Evolutionary conservation across 345 rosid species (phyloP), one percentile per base, ranked within the genome.

Genomic region (Eucalyptus urophylla): DNA sequence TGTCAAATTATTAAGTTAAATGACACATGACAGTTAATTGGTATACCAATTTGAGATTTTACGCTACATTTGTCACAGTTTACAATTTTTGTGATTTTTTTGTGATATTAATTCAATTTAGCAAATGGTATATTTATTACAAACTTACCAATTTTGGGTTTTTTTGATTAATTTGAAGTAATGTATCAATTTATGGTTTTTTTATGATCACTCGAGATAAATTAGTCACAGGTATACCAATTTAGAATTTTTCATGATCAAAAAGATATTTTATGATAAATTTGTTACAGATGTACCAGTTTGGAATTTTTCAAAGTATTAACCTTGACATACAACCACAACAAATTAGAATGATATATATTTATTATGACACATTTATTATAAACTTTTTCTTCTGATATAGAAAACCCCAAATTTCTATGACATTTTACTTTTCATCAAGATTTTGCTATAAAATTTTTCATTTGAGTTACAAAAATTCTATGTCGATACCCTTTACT

Each of bases 131-230:
- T 14, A 14, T 49, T 49, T 49, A 49, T 5, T 49, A 49, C 16
- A 49, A 49, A 49, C 14, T 49, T 14, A 5, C 16, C 1, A 49
- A 0, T 49, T 5, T 49, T 2, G 1, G 0, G 0, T 49, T 49
- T 47, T 47, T 49, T 49, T 49, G 6, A 49, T 49, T 49, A 49
- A 0, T 47, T 47, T 49, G 0, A 0, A 1, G 1, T 11, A 47
- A 49, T 14, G 0, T 14, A 13, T 0, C 0, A 2, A 0, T 49
- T 49, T 49, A 2, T 0, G 16, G 0, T 14, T 49, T 14, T 49
- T 5, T 2, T 49, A 49, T 49, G 1, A 14, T 14, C 16, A 49
- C 1, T 5, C 2, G 6, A 0, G 50, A 0, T 49, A 49, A 49
- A 13, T 49, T 13, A 13, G 0, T 14, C 16, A 49, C 0, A 13